These are phyloP conservation scores for Colletotrichum sp. DNA, from an alignment of 2,329 filamentous ascomycete genomes.

Conservation along the genomic window DNA sequence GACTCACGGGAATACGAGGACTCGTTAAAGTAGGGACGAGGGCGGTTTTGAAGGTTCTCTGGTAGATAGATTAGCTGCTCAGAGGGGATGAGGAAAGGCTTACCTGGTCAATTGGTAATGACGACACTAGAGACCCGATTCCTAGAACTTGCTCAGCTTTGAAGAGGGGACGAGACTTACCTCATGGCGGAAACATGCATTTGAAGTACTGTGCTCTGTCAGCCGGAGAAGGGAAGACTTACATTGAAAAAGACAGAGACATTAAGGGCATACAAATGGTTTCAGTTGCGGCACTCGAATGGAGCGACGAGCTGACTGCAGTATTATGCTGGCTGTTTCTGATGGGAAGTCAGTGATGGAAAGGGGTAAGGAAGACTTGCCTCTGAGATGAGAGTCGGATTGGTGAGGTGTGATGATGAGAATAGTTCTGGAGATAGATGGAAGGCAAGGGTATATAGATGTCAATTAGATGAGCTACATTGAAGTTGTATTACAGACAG, in stretches of 20 bases:
- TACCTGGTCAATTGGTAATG: background rate
- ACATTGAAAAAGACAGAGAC: accelerated
- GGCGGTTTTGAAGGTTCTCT: background rate
- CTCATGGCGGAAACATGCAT: background rate
- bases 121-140: background rate
- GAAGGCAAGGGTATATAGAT: background rate
- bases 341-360: background rate
- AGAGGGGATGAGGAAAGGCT: background rate
- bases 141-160: background rate
- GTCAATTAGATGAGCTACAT: background rate
- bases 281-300: background rate
- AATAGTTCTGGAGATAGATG: background rate
- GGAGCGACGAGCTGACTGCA: background rate
- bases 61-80: background rate
- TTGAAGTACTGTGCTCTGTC: background rate
- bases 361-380: background rate
- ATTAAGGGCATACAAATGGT: background rate
- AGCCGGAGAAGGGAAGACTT: background rate
- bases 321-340: accelerated
- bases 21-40: background rate
- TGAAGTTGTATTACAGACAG: no score
- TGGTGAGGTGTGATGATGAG: background rate
- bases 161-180: background rate
- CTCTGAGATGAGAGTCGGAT: background rate
- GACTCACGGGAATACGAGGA: background rate